Base-by-base conservation (phyloP, 2,329 filamentous ascomycete species). In the Venturia asperata region DNA sequence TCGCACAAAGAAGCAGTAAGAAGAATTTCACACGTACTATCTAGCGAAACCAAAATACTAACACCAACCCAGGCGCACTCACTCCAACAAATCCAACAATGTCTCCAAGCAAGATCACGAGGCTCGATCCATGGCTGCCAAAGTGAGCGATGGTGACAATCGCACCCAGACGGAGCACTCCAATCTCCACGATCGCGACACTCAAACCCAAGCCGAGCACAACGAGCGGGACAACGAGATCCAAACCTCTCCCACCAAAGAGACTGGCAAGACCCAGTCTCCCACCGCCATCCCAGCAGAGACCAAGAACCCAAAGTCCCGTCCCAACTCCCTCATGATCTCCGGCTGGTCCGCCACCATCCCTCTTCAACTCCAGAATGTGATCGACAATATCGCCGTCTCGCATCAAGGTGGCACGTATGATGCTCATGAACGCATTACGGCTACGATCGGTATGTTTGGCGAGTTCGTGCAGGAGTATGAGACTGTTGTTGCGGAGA, bases 331-430 rank as follows among this genome's bases (percentile, higher is more conserved):
- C 17, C 30, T 37, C 1, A 37, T 58, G 27, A 37, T 58, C 52
- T 58, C 52, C 19, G 30, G 52, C 52, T 58, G 52, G 52, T 37
- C 27, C 30, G 30, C 27, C 30, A 58, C 52, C 27, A 58, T 58
- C 17, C 52, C 52, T 15, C 27, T 58, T 9, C 27, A 58, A 21
- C 52, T 58, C 19, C 27, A 58, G 3, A 58, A 19, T 4, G 52
- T 58, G 15, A 34, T 58, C 11, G 52, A 34, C 3, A 58, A 37
- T 19, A n/a, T 37, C 30, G 27, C 52, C 17, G 52, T 21, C 21
- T 52, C n/a, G 52, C 30, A 34, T 15, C 6, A 37, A 3, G 52
- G 37, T 7, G 30, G 27, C 15, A 37, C 3, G 1, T 58, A 58
- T 7, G 15, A 58, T 10, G 30, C 52, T 5, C 52, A 58, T 27